Conservation (phyloP, 2,329 filamentous ascomycete species). For the Fusarium sp. region DNA sequence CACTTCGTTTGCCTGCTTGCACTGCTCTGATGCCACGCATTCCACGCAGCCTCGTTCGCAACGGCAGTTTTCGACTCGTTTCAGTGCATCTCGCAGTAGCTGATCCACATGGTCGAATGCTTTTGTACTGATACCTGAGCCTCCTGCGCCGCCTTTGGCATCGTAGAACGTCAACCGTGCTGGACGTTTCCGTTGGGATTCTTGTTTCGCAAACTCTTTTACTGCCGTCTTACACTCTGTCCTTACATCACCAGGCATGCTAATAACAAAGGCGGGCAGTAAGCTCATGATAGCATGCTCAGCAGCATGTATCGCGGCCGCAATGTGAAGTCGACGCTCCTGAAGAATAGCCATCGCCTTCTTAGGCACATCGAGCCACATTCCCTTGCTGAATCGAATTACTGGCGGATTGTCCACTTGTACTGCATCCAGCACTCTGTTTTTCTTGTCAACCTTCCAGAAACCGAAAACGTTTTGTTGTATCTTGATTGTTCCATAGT, state of each 20-base stretch:
- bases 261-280: constrained; percentile 91
- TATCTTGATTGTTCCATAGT: constrained; percentile 87
- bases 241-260: constrained; percentile 88
- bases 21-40: constrained; percentile 87
- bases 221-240: constrained; percentile 92
- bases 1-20: constrained; percentile 87
- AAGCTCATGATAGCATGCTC: constrained; percentile 90
- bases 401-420: constrained; percentile 94
- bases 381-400: constrained; percentile 83
- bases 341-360: constrained; percentile 82
- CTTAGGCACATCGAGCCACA: constrained; percentile 94
- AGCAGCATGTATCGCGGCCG: constrained; percentile 91
- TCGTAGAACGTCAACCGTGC: constrained; percentile 95
- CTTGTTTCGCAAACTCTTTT: constrained; percentile 84
- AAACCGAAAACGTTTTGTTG: constrained; percentile 92
- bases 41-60: constrained; percentile 88
- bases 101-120: constrained; percentile 92
- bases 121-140: constrained; percentile 88
- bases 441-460: constrained; percentile 92
- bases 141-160: constrained; percentile 85
- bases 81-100: constrained; percentile 79
- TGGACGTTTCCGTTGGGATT: constrained; percentile 80
- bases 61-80: constrained; percentile 78
- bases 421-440: constrained; percentile 89
- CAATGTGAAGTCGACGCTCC: constrained; percentile 78